Percentiles rank a stretch among this genome's conserved stretches.
These are phyloP conservation scores for Lunularia cruciata DNA, from an alignment of 225 moss, liverwort and hornwort genomes.

Conservation along the genomic window DNA sequence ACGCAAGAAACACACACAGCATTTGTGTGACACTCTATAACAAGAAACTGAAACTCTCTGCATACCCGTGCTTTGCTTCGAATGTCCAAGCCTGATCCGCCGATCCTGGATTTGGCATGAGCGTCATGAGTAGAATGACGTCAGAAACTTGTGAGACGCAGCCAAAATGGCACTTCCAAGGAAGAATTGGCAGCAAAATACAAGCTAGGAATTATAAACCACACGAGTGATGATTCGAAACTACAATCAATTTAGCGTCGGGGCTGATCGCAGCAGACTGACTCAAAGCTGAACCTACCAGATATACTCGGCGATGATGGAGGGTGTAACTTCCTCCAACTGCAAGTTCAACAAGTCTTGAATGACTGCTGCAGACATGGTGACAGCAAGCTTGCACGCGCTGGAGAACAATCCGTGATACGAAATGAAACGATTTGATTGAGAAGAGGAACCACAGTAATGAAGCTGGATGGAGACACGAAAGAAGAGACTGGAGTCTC, in stretches of 20 bases:
- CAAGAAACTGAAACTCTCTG: not conserved
- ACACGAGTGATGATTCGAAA: too few relatives aligned
- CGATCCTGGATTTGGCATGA: constrained; percentile 22
- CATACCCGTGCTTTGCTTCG: constrained; percentile 41
- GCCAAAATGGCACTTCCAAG: too few relatives aligned
- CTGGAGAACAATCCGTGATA: not conserved
- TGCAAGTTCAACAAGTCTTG: constrained; percentile 38
- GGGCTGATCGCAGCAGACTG: too few relatives aligned
- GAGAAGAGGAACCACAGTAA: too few relatives aligned
- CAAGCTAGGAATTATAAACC: too few relatives aligned
- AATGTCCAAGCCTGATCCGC: constrained; percentile 32
- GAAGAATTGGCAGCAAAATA: too few relatives aligned
- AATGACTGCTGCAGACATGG: constrained; percentile 19
- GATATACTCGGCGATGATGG: constrained; percentile 50
- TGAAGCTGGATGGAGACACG: not conserved
- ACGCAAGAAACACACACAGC: not conserved
- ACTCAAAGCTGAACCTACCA: constrained; percentile 20
- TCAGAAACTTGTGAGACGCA: not conserved
- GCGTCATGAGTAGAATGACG: not conserved
- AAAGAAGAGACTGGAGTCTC: not conserved
- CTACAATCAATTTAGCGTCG: too few relatives aligned
- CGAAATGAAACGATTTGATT: too few relatives aligned
- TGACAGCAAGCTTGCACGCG: not conserved
- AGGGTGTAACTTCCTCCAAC: constrained; percentile 27
- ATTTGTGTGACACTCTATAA: too few relatives aligned